Base-by-base conservation (phyloP, 495 filamentous ascomycete species). In the Penicillium fimorum region DNA sequence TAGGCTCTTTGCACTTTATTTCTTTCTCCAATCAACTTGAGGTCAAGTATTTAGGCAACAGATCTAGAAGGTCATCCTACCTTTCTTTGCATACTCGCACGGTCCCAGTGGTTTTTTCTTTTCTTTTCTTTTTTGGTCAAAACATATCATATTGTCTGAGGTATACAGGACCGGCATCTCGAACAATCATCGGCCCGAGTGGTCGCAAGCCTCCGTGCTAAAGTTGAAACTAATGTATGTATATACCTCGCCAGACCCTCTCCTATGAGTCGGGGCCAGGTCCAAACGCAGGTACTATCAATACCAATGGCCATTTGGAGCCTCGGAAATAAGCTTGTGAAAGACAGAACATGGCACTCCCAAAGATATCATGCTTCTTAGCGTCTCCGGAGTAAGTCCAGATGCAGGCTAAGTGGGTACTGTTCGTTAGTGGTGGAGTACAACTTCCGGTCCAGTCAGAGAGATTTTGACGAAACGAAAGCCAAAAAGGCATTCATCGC, bases 391-490 rank as follows among this genome's bases (percentile, higher is more conserved):
- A 43, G 30, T 15, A 18, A 35, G 53, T 35, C 53, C 45, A 47
- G 33, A 42, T 42, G 53, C 33, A 56, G 45, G 35, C 17, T 15
- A 49, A 56, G 53, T 56, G 53, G 53, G 37, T 17, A 56, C 45
- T 56, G 45, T 56, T 49, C 53, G 53, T 56, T 56, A 38, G 22
- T 30, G 45, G 53, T 56, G 53, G 53, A 56, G 53, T 30, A n/a
- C 18, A 45, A n/a, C 18, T 27, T 42, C 15, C 41, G 27, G 45
- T 27, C 24, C 43, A 43, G 41, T 46, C 40, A 18, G 15, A 18
- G 35, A 30, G 40, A 11, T 53, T 12, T 53, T 1, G 20, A 30
- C 2, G 8, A 13, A 41, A 41, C 35, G 17, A 17, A 30, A 40
- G 11, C 24, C 5, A 18, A 29, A 46, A 15, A 29, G n/a, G 13